A percentile compares a stretch with the other conserved stretches of the same genome.
These are phyloP conservation scores for Saturnispora kantuleensis DNA, from an alignment of 805 yeast species.

Conservation along the genomic window DNA sequence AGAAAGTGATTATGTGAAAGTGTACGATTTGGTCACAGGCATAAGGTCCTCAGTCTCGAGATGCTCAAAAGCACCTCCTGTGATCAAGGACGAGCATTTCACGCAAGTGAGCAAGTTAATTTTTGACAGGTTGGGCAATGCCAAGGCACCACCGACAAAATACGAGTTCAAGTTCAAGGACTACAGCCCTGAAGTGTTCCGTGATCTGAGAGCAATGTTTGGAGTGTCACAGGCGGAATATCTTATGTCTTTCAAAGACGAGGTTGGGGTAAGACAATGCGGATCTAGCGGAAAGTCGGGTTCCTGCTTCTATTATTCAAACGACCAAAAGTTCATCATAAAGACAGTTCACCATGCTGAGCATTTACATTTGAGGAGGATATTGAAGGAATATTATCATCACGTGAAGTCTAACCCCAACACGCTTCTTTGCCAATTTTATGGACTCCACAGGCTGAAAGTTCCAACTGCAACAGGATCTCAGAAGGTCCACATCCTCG, in stretches of 20 bases:
- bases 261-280: constrained; percentile 81
- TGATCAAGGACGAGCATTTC: constrained; percentile 64
- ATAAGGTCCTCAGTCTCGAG: constrained; percentile 91
- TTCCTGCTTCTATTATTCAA: constrained; percentile 87
- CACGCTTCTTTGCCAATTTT: constrained; percentile 88
- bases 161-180: constrained; percentile 96
- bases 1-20: constrained; percentile 91
- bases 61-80: constrained; percentile 76
- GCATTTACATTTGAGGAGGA: constrained; percentile 69
- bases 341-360: constrained; percentile 93
- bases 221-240: constrained; percentile 95
- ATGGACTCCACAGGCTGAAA: constrained; percentile 89
- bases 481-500: constrained; percentile 78
- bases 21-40: constrained; percentile 96
- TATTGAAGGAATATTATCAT: constrained; percentile 63
- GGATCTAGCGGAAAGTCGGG: constrained; percentile 98
- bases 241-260: constrained; percentile 82
- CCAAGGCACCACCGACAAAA: constrained; percentile 84
- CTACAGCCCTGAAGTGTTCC: constrained; percentile 87
- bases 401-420: constrained; percentile 81
- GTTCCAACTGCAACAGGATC: constrained; percentile 54
- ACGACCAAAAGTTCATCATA: constrained; percentile 89
- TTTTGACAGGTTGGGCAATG: constrained; percentile 81
- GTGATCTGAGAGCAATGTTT: constrained; percentile 71
- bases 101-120: constrained; percentile 65